phyloP scores from a whole-genome alignment of 2,329 filamentous ascomycete genomes.

The Hortaea sp. region DNA sequence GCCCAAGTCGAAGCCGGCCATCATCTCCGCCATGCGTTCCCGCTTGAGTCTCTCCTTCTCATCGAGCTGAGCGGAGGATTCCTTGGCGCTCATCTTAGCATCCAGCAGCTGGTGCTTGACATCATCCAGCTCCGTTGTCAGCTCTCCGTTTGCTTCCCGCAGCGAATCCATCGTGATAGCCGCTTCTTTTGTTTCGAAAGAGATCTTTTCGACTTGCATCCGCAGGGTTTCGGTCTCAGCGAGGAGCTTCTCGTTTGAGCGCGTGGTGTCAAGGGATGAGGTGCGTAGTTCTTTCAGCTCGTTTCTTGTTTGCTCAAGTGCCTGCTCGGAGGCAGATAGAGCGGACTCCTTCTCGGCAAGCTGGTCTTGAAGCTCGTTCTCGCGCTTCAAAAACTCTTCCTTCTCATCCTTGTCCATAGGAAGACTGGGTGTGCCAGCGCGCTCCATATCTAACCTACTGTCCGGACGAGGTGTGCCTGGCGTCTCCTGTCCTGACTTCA shows the following conservation, averaged over 20 bases:
- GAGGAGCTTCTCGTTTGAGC: conserved; percentile 80
- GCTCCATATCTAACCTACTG: conserved; percentile 59
- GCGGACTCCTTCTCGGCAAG: conserved; percentile 84
- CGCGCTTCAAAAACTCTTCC: conserved; percentile 86
- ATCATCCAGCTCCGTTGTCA: conserved; percentile 85
- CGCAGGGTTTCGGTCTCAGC: conserved; percentile 84
- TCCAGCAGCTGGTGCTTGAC: conserved; percentile 93
- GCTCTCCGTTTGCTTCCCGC: conserved; percentile 89
- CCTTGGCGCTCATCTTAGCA: conserved; percentile 92
- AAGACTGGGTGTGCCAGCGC: conserved; percentile 76
- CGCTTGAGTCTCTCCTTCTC: conserved; percentile 99
- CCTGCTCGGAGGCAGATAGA: conserved; percentile 68
- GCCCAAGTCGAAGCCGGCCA: conserved; percentile 94
- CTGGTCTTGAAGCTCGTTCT: conserved; percentile 96
- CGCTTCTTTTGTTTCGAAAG: conserved; percentile 93
- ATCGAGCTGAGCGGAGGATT: conserved; percentile 78
- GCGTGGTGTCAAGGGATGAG: conserved; percentile 69
- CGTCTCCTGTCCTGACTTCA: conserved; percentile 37
- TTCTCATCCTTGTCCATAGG: conserved; percentile 91
- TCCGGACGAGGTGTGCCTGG: conserved; percentile 48
- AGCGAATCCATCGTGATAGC: conserved; percentile 95
- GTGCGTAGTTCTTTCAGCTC: conserved; percentile 80
- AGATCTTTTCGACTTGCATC: conserved; percentile 93
- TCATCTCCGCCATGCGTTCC: conserved; percentile 99
- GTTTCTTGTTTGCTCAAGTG: conserved; percentile 71